phyloP scores from a whole-genome alignment of 768 basidiomycete species.

The Lentinula sp. region DNA sequence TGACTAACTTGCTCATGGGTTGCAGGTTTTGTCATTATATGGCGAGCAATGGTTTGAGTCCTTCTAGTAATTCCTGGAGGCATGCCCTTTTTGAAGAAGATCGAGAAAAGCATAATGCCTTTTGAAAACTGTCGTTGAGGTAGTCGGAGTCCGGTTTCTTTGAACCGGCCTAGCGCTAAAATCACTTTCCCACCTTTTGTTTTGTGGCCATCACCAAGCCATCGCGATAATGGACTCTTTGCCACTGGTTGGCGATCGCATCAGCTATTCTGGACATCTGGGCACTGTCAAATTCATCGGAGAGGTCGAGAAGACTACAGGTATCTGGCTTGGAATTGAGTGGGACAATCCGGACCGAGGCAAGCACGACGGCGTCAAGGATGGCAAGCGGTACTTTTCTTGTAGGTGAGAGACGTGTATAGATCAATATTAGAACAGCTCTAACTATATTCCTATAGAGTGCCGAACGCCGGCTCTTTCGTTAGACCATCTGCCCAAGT shows the following conservation, averaged over 20 bases:
- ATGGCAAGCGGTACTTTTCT: conserved; percentile 71
- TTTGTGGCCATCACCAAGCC: conserved; percentile 5
- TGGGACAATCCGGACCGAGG: conserved; percentile 87
- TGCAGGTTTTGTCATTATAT: conserved; percentile 37
- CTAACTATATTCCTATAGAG: conserved; percentile 29
- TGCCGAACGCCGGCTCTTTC: conserved; percentile 68
- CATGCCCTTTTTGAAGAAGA: conserved; percentile 32
- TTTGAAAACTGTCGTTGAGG: background rate
- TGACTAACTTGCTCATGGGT: conserved; percentile 12
- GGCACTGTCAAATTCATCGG: conserved; percentile 75
- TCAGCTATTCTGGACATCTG: conserved; percentile 43
- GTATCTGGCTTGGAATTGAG: conserved; percentile 92
- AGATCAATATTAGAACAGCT: background rate
- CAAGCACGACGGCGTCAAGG: conserved; percentile 81
- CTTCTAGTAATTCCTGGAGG: conserved; percentile 34
- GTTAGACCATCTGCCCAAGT: conserved; percentile 61
- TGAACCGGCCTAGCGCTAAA: background rate
- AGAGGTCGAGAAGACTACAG: conserved; percentile 52
- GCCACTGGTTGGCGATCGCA: conserved; percentile 45
- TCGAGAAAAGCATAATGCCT: conserved; percentile 21
- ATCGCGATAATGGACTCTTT: conserved; percentile 17
- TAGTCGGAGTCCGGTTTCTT: background rate
- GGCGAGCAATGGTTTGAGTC: conserved; percentile 38
- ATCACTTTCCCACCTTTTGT: background rate
- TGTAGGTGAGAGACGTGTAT: conserved; percentile 51